Base-by-base conservation (phyloP, 768 basidiomycete genomes). In the Auricularia auricula-judae region DNA sequence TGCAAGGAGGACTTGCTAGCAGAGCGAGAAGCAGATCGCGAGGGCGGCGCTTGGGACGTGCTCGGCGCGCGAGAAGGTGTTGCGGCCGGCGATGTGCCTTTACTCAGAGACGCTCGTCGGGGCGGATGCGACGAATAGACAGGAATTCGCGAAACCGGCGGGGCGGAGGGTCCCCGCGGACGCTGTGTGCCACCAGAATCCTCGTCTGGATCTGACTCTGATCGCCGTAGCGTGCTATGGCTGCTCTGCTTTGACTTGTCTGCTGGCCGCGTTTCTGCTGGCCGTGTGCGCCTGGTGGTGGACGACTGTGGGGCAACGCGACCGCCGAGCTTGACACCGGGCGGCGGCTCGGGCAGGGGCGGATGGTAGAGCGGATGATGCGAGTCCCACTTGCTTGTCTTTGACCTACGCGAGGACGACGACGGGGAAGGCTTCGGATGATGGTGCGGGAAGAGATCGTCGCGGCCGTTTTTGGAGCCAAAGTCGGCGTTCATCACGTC, bases 331-430 rank as follows among this genome's bases (percentile, higher is more conserved):
- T 85, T 80, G 12, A 92, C 71, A 1, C 91, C 91, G 3, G 90
- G 89, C 3, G 91, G 91, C 18, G 91, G 91, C 0, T 82, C 88
- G 8, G 91, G 91, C 54, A 93, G 75, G 1, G 91, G 91, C 3
- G 91, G 91, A 67, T 89, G 88, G 70, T 89, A 88, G 16, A 93
- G 78, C 53, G 89, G 88, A 71, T 91, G 87, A 67, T 86, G 84
- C 58, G 79, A 78, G 7, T 81, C 77, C 63, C 63, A 64, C 68
- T 85, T 84, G 23, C 77, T 80, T 70, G 84, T 84, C 66, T 84
- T 80, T 60, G 81, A 74, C 8, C 43, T 44, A 39, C 59, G 62
- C 29, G 56, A 59, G 29, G 56, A 59, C 29, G 23, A 35, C 0
- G 21, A 34, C 23, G 56, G 29, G 36, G 43, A 10, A 59, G 63